Evolutionary conservation across 331 rosid species (phyloP).

Genomic region (Quercus tomentella): DNA sequence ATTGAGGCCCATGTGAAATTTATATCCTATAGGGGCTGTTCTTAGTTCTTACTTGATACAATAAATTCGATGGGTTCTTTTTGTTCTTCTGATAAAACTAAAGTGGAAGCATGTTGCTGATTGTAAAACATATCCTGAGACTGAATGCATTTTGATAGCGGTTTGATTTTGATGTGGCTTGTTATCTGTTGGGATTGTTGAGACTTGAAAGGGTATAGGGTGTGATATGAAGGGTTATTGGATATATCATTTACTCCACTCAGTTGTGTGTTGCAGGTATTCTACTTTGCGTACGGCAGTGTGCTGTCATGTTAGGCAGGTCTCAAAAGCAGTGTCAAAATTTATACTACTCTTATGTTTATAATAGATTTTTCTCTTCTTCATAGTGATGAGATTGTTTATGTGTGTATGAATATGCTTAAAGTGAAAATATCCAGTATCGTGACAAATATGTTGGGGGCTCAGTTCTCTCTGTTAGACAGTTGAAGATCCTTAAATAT

Average conservation of each 20-base stretch:
- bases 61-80: background rate
- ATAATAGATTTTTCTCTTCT: constrained; percentile 10
- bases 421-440: background rate
- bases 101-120: background rate
- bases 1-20: background rate
- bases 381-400: background rate
- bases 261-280: background rate
- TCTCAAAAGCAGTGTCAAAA: background rate
- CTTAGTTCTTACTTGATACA: background rate
- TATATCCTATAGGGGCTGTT: background rate
- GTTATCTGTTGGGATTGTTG: background rate
- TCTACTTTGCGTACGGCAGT: background rate
- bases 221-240: background rate
- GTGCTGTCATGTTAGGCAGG: background rate
- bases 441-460: background rate
- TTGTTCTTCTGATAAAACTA: background rate
- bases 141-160: background rate
- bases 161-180: background rate
- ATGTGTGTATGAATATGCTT: background rate
- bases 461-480: constrained; percentile 18
- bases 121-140: background rate
- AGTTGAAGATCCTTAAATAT: constrained; percentile 1
- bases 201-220: background rate
- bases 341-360: background rate
- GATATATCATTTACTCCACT: background rate